phyloP scores from a whole-genome alignment of 352 stramenopile genomes.

The Phytophthora cryptogea region DNA sequence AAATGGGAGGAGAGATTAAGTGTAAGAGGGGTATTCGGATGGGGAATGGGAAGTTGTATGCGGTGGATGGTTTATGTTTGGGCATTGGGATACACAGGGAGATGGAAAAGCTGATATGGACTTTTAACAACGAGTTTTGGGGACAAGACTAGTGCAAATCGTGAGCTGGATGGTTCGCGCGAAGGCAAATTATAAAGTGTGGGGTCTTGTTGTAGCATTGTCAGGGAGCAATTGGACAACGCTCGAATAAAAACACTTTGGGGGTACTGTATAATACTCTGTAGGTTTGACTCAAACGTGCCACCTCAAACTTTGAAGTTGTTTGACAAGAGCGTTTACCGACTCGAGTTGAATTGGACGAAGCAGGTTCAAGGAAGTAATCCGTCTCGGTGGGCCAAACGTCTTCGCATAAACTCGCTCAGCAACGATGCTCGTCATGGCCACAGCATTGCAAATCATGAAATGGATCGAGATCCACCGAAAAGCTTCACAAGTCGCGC shows the following conservation, averaged over 20 bases:
- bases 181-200: too few relatives aligned
- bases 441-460: conserved; percentile 16
- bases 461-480: conserved; percentile 15
- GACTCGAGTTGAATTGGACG: conserved; percentile 7
- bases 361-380: neutral
- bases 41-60: neutral
- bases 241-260: neutral
- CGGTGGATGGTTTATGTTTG: neutral
- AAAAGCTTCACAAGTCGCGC: conserved; percentile 25
- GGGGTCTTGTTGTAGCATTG: neutral
- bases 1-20: neutral
- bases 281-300: too few relatives aligned
- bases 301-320: too few relatives aligned
- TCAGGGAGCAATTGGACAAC: neutral
- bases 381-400: conserved; percentile 13
- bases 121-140: neutral
- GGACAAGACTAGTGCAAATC: neutral
- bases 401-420: neutral
- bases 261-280: neutral
- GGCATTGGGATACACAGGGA: neutral
- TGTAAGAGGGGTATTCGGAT: conserved; percentile 1
- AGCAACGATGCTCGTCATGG: neutral
- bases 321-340: neutral
- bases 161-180: neutral
- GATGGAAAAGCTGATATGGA: neutral